Evolutionary conservation across 2,329 filamentous ascomycete genomes (phyloP).

Genomic region (Epichloe scottii): DNA sequence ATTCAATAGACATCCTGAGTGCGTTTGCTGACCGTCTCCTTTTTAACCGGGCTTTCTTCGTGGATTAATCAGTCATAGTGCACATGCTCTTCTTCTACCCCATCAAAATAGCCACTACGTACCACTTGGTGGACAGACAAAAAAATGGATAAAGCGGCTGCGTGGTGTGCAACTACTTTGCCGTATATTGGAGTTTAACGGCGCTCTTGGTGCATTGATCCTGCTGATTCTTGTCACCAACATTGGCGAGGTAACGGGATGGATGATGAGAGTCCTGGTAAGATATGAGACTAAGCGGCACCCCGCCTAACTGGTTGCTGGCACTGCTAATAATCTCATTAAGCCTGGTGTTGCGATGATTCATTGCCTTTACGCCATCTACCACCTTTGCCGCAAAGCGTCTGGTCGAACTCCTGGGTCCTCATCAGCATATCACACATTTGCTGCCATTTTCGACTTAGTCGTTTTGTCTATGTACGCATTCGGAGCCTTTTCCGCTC

Average conservation of each 20-base stretch:
- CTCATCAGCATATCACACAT: constrained; percentile 80
- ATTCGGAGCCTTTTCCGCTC: constrained; percentile 37
- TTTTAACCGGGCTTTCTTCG: neutral
- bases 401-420: constrained; percentile 63
- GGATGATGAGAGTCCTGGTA: constrained; percentile 69
- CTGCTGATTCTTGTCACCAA: constrained; percentile 67
- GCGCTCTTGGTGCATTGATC: constrained; percentile 57
- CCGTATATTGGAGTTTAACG: constrained; percentile 54
- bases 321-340: neutral
- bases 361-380: constrained; percentile 65
- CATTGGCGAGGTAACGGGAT: constrained; percentile 50
- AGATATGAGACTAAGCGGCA: constrained; percentile 18
- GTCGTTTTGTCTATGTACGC: constrained; percentile 41
- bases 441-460: constrained; percentile 61
- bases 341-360: constrained; percentile 66
- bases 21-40: constrained; percentile 21
- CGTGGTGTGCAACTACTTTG: constrained; percentile 58
- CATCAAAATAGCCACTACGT: constrained; percentile 48
- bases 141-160: constrained; percentile 56
- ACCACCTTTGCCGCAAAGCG: constrained; percentile 62
- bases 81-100: constrained; percentile 52
- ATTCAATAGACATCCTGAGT: constrained; percentile 84
- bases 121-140: constrained; percentile 57
- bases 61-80: constrained; percentile 6
- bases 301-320: neutral